Base-by-base conservation (phyloP, 345 rosid species). In the Salix viminalis region DNA sequence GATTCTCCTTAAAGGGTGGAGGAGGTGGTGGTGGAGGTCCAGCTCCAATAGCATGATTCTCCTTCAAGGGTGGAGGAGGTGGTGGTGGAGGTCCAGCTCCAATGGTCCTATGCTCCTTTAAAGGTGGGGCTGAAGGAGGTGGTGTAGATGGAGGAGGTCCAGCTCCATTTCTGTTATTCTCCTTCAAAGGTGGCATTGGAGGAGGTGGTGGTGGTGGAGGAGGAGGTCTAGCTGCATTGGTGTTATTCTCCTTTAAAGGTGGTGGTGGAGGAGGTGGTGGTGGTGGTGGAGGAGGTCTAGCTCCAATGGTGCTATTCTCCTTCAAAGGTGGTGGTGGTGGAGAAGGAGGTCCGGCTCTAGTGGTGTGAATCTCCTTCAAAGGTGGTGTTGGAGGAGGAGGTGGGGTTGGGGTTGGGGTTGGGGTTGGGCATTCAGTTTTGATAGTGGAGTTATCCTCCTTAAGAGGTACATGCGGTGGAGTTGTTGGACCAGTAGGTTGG, bases 41-140 rank as follows among this genome's bases (percentile, higher is more conserved):
- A 28, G 23, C 16, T 46, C 64, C n/a, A 32, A 30, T 46, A 1
- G 3, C 0, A 26, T 26, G 28, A 26, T 26, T 11, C 58, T 36
- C 70, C 13, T 75, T 50, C 24, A 75, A 50, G 39, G 77, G 56
- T 5, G 85, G 62, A 4, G 85, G 50, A 81, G 83, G 82, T 2
- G 84, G 36, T 13, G 80, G 75, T 15, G 81, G 86, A 81, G 83
- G 80, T 76, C 75, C 77, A 41, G 52, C 70, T 71, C 44, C 77
- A 76, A 30, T n/a, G 23, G 71, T 52, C 67, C 81, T 54, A 52
- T 48, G 77, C 76, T 79, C 83, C 69, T 79, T 74, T 67, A 83
- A 80, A 23, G 78, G 73, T 13, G 83, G 76, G 16, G 73, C 21
- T 65, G 76, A 64, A 76, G 84, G 77, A 70, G 64, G 64, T 28